Base-by-base conservation (phyloP, 2,329 filamentous ascomycete genomes). In the Microsporum audouinii region DNA sequence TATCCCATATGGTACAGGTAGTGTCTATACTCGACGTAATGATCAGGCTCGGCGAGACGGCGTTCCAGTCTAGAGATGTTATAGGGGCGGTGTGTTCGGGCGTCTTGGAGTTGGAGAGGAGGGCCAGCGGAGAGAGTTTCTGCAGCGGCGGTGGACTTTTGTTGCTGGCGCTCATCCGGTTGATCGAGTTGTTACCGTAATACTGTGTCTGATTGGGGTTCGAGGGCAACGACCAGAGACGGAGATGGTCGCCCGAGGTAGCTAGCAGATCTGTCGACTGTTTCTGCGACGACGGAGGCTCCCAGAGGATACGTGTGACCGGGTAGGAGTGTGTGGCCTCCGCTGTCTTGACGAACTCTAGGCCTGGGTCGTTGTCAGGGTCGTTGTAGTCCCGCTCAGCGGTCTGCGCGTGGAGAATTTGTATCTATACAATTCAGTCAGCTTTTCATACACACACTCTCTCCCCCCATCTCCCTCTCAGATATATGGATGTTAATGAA, bases 1-100 rank as follows among this genome's bases (percentile, higher is more conserved):
- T 99, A 73, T 99, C 94, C 94, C 94, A 99, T 66, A 99, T 99
- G 3, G 94, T 99, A 76, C 94, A 99, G 4, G 94, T 99, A 1
- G 94, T 99, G 71, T 99, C 94, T 70, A 99, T 99, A 73, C 91
- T 97, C 2, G 91, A 96, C 0, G 94, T 99, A 70, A 99, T 99
- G 71, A 99, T 99, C 60, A 99, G 80, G 72, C 92, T 96, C 0
- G 94, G 94, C 29, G 91, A 96, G 59, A 99, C 87, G 1, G 89
- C 95, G 70, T 99, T 99, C 94, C 94, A 99, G 73, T 99, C 94
- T 55, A 99, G 80, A 14, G 91, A 96, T 1, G 94, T 99, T 62
- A 99, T 84, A 23, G 94, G 94, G 12, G 94, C 94, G 3, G 94
- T 99, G 71, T 99, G 95, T 71, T 99, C 94, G 2, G 94, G 94